Base-by-base conservation (phyloP, 495 filamentous ascomycete species). In the Trichocladium uniseriatum region DNA sequence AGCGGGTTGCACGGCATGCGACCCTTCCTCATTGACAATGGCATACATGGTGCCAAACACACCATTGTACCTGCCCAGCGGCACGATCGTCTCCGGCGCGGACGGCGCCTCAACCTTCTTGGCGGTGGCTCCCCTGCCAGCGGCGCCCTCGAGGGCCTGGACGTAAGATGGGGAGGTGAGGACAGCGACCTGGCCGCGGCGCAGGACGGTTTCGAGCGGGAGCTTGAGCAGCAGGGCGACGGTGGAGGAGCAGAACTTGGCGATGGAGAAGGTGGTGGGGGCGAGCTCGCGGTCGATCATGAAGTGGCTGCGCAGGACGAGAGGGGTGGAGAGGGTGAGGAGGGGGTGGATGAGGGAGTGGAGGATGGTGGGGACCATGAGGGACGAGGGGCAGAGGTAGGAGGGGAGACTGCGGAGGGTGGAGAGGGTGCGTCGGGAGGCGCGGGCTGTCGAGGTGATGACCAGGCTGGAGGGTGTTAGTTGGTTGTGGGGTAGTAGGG, bases 201-300 rank as follows among this genome's bases (percentile, higher is more conserved):
- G 80, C 6, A 96, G 77, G 9, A 95, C 86, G 3, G 92, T 96
- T 60, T 98, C 92, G 15, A 97, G 74, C 0, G 92, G 92, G 13
- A 96, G 77, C 51, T 86, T 84, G 48, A 95, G 68, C 51, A 85
- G 86, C 11, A 96, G 74, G 35, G 94, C 94, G n/a, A 79, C 72
- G 1, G 78, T 78, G 14, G 83, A 84, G 38, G 83, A 76, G 51
- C 85, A 66, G 68, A 95, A 95, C 37, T 82, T 82, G 49, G 80
- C 78, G 43, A 95, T 57, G 31, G 80, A 83, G 74, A 89, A 95
- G 27, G 81, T 71, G 21, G 78, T 79, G 0, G 92, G 90, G 6
- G 87, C 84, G n/a, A 84, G 62, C 45, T 92, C 72, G 6, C 86
- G 84, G 65, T 95, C 88, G 56, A 96, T 80, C 31, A 79, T 73